These are phyloP conservation scores for Vaccinium corymbosum DNA, from an alignment of 148 eudicot species.

Conservation along the genomic window DNA sequence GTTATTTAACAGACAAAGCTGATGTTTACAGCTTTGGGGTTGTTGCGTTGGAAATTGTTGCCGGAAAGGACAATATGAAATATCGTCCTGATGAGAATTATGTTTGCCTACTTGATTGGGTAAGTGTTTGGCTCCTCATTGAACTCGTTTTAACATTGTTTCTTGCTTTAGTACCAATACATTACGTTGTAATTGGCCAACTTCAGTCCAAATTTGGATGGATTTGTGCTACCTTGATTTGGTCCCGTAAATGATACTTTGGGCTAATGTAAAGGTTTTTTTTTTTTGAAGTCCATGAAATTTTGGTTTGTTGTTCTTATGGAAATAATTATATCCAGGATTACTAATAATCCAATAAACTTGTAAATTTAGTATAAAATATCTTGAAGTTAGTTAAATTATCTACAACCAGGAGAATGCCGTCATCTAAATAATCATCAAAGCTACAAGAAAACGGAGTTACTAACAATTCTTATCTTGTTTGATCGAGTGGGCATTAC, in stretches of 20 bases:
- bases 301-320: neutral
- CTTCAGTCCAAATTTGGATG: neutral
- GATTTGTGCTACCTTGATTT: neutral
- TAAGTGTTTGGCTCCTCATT: conserved; percentile 19
- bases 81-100: conserved; percentile 43
- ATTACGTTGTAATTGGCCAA: neutral
- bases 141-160: neutral
- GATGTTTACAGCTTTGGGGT: conserved; percentile 80
- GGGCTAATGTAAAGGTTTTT: neutral
- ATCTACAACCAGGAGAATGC: too few relatives aligned
- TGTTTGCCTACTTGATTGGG: conserved; percentile 72
- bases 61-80: conserved; percentile 57
- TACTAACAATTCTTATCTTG: too few relatives aligned
- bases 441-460: too few relatives aligned
- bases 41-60: conserved; percentile 58
- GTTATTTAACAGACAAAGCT: conserved; percentile 64
- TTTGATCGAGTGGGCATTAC: too few relatives aligned
- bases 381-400: too few relatives aligned
- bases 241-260: neutral
- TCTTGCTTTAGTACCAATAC: neutral
- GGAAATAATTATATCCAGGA: neutral
- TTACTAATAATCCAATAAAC: neutral
- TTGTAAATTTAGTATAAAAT: too few relatives aligned
- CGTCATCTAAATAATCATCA: too few relatives aligned
- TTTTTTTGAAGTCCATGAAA: neutral